Evolutionary conservation across 495 filamentous ascomycete genomes (phyloP).

Genomic region (Lichenothelia convexa): DNA sequence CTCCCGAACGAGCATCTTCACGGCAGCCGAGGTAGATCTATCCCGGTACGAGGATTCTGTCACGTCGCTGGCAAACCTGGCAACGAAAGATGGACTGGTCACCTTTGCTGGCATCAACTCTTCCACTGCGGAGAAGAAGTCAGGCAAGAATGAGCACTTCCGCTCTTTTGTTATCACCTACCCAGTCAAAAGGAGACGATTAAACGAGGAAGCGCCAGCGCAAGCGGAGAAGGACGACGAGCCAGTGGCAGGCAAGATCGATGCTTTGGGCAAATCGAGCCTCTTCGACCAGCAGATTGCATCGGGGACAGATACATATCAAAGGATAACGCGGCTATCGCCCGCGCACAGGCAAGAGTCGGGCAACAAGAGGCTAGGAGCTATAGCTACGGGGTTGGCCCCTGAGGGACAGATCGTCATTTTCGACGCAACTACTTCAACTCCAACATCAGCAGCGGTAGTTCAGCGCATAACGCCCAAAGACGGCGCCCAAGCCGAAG

Average conservation of each 20-base stretch:
- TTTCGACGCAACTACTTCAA: constrained; percentile 44
- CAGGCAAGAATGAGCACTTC: constrained; percentile 75
- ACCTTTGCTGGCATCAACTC: constrained; percentile 82
- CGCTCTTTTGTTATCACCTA: constrained; percentile 51
- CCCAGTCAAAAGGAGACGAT: constrained; percentile 22
- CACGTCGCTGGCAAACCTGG: constrained; percentile 49
- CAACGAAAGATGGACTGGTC: constrained; percentile 32
- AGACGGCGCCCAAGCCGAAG: constrained; percentile 52
- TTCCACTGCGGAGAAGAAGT: constrained; percentile 43
- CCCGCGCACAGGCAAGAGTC: constrained; percentile 30
- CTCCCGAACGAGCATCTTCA: constrained; percentile 40
- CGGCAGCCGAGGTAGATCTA: constrained; percentile 58
- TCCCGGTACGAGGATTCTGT: constrained; percentile 84
- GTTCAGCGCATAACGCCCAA: constrained; percentile 46
- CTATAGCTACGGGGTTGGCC: constrained; percentile 55
- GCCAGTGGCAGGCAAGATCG: constrained; percentile 17
- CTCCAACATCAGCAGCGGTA: constrained; percentile 36
- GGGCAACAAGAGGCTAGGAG: constrained; percentile 40
- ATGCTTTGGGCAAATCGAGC: constrained; percentile 21
- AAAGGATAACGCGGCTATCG: constrained; percentile 57
- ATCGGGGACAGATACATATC: constrained; percentile 35
- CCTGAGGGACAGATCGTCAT: constrained; percentile 60
- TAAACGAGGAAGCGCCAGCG: constrained; percentile 3
- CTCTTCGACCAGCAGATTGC: constrained; percentile 40
- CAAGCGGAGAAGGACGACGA: constrained; percentile 12